Base-by-base conservation (phyloP, 2,329 filamentous ascomycete genomes). In the Hypoxylon sp. region DNA sequence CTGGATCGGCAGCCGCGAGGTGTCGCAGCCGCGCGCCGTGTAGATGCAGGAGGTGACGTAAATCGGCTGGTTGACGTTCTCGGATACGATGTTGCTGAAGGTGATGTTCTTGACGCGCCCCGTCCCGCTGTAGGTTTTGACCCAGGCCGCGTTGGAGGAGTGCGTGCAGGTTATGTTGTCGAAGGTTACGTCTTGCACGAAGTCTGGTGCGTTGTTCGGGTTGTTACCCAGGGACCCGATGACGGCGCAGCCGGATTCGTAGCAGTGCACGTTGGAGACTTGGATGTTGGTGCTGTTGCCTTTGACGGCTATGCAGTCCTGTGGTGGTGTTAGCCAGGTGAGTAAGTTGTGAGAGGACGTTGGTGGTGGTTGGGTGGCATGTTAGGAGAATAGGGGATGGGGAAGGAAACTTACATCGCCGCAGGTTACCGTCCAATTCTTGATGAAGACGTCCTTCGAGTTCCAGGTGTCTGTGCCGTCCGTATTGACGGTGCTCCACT, bases 401-500 rank as follows among this genome's bases (percentile, higher is more conserved):
- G 3, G 25, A 21, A 45, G 23, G 32, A 19, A 6, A 65, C 76
- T 75, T 61, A 80, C 79, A 75, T 82, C 80, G 10, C 79, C 79
- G 41, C 78, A 80, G 11, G 75, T 78, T 5, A 81, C 82, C 17
- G 80, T 81, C 80, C 83, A 85, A 66, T 85, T 85, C 14, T 75
- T 74, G 32, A 85, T 80, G 2, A 76, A 73, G 25, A 86, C 77
- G 52, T 82, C 79, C 50, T 80, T 80, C 13, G 83, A 84, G 72
- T 85, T 84, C 82, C 83, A 86, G 25, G 82, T 83, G 64, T 86
- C 82, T 52, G 80, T 80, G 3, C 84, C 84, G 69, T 86, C 84
- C 1, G 84, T 86, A 65, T 86, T 86, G 13, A 84, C 80, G 1
- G 83, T 83, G 38, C 72, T 79, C 79, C 80, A 83, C 60, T 80